Conservation (phyloP, 768 basidiomycete genomes). For the Tephrocybe sp. region DNA sequence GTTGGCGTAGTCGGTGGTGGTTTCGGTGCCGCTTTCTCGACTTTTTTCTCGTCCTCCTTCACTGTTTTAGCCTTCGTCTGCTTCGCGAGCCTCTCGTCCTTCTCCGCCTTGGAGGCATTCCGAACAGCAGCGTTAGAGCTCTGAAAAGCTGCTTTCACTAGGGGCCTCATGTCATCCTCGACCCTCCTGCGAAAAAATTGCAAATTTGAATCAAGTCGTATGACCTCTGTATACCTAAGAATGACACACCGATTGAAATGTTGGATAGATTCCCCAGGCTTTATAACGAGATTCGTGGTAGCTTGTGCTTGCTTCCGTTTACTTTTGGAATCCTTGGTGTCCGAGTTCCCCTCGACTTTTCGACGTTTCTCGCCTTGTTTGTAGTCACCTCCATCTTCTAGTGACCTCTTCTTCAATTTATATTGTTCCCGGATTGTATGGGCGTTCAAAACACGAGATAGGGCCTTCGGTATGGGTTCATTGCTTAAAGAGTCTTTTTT, state of each 20-base stretch:
- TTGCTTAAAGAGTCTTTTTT: constrained; percentile 36
- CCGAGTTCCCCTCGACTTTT: constrained; percentile 20
- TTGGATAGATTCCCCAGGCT: constrained; percentile 66
- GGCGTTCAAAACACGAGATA: constrained; percentile 63
- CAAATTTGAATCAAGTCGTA: not conserved
- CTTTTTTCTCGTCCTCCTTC: constrained; percentile 17
- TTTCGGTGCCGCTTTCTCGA: constrained; percentile 9
- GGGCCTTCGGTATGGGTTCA: constrained; percentile 71
- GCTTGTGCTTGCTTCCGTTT: constrained; percentile 22
- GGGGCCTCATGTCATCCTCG: constrained; percentile 65
- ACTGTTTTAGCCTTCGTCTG: constrained; percentile 15
- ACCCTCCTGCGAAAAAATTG: constrained; percentile 51
- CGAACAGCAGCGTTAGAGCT: constrained; percentile 51
- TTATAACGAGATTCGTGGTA: constrained; percentile 39
- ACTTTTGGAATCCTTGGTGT: constrained; percentile 17
- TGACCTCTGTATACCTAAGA: too few relatives aligned
- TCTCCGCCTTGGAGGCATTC: constrained; percentile 38
- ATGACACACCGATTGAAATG: constrained; percentile 69
- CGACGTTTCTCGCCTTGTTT: constrained; percentile 29
- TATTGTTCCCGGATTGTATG: constrained; percentile 54
- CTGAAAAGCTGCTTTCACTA: constrained; percentile 60
- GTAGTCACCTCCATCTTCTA: constrained; percentile 25
- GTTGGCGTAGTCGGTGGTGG: constrained; percentile 10
- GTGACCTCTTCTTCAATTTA: constrained; percentile 45
- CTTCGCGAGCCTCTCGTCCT: constrained; percentile 27